A percentile compares a stretch with the other conserved stretches of the same genome.
Evolutionary conservation across 179 eudicot genomes (phyloP).

Genomic region (Corrigiola litoralis): DNA sequence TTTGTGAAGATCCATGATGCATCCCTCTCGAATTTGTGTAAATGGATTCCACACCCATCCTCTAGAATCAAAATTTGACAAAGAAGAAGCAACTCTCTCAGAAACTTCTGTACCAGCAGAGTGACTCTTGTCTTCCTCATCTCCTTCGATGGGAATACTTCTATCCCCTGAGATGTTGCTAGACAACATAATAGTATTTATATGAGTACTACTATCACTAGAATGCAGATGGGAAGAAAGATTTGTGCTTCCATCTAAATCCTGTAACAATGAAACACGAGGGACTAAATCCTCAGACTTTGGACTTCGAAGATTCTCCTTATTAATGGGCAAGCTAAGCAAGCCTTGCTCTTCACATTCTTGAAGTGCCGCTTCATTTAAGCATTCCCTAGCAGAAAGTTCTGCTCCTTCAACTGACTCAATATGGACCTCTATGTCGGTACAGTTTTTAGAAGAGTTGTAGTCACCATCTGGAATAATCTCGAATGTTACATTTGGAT

Average conservation of each 20-base stretch:
- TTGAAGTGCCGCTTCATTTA: constrained; percentile 24
- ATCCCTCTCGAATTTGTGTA: constrained; percentile 42
- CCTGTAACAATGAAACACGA: constrained; percentile 16
- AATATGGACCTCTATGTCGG: constrained; percentile 22
- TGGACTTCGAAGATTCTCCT: constrained; percentile 20
- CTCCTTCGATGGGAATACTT: constrained; percentile 29
- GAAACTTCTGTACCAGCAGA: constrained; percentile 17
- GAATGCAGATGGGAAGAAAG: constrained; percentile 8
- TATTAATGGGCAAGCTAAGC: constrained; percentile 5
- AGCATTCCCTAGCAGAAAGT: constrained; percentile 21
- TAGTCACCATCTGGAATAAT: constrained; percentile 13
- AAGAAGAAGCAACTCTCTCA: constrained; percentile 15
- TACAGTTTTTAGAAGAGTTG: constrained; percentile 17
- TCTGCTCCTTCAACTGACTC: constrained; percentile 31
- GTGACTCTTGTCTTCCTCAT: constrained; percentile 15
- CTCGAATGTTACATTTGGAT: neutral
- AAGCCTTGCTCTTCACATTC: constrained; percentile 19
- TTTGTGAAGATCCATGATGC: constrained; percentile 46
- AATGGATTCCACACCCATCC: constrained; percentile 66
- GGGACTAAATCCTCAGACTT: constrained; percentile 6
- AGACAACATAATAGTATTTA: constrained; percentile 17
- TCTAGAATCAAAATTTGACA: constrained; percentile 26
- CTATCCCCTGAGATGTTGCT: constrained; percentile 21
- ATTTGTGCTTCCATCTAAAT: constrained; percentile 12
- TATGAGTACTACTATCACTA: constrained; percentile 15